A percentile compares a stretch with the other conserved stretches of the same genome.
Evolutionary conservation across 441 rosid species (phyloP).

Genomic region (Aquilaria agallochum): DNA sequence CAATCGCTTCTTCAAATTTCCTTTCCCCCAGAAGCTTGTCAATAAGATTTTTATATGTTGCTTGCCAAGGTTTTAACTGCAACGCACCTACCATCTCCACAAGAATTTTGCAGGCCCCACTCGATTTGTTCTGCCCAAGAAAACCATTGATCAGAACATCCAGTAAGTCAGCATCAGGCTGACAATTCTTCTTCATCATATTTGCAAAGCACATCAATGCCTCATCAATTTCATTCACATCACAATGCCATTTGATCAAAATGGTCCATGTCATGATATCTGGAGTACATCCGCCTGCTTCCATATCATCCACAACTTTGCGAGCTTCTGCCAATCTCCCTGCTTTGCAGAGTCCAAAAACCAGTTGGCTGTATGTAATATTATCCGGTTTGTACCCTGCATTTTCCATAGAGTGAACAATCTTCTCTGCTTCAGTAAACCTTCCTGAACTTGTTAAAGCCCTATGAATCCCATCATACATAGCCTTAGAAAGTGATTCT

Average conservation of each 20-base stretch:
- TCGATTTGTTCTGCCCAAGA: conserved; percentile 45
- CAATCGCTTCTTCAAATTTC: conserved; percentile 71
- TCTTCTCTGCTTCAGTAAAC: conserved; percentile 67
- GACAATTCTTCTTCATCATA: conserved; percentile 53
- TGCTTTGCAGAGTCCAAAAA: conserved; percentile 87
- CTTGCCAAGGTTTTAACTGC: conserved; percentile 74
- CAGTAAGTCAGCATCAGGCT: conserved; percentile 62
- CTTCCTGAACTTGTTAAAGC: conserved; percentile 55
- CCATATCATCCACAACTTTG: conserved; percentile 63
- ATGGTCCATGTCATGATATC: conserved; percentile 92
- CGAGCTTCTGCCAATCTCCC: conserved; percentile 71
- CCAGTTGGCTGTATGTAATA: conserved; percentile 77
- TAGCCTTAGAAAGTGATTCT: conserved; percentile 53
- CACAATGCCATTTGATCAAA: conserved; percentile 82
- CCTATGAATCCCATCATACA: conserved; percentile 83
- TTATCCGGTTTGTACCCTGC: conserved; percentile 82
- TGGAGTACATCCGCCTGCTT: conserved; percentile 52
- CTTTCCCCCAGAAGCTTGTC: conserved; percentile 62
- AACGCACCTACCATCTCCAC: conserved; percentile 49
- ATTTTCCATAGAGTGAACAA: conserved; percentile 51
- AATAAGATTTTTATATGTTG: conserved; percentile 64
- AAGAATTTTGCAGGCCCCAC: conserved; percentile 62
- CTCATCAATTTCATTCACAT: conserved; percentile 48
- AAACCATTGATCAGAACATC: conserved; percentile 67
- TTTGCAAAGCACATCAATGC: conserved; percentile 57